Percentiles rank a stretch among this genome's conserved stretches.
These are phyloP conservation scores for Skeletonema grethae DNA, from an alignment of 108 stramenopile genomes.

Conservation along the genomic window DNA sequence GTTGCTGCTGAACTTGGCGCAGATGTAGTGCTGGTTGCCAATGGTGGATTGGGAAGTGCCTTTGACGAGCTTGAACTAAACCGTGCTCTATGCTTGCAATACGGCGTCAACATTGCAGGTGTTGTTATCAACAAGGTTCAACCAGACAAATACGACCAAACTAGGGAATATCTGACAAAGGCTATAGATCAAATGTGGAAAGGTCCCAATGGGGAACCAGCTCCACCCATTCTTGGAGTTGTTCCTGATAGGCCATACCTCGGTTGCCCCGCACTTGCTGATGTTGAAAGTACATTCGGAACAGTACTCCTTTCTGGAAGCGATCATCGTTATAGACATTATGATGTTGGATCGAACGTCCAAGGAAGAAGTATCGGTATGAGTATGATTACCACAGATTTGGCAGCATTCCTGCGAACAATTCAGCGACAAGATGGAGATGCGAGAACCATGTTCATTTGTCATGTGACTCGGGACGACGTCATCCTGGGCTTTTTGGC, in stretches of 20 bases:
- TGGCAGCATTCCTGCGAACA: slow-evolving; percentile 83
- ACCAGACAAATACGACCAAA: slow-evolving; percentile 84
- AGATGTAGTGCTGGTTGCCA: slow-evolving; percentile 89
- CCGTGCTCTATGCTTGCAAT: slow-evolving; percentile 67
- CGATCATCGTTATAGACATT: slow-evolving; percentile 78
- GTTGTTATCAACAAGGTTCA: slow-evolving; percentile 92
- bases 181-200: slow-evolving; percentile 66
- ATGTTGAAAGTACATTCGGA: slow-evolving; percentile 82
- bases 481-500: slow-evolving; percentile 86
- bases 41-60: slow-evolving; percentile 90
- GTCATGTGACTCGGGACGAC: slow-evolving; percentile 84
- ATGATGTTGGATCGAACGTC: slow-evolving; percentile 53
- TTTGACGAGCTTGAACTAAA: slow-evolving; percentile 93
- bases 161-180: slow-evolving; percentile 62
- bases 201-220: slow-evolving; percentile 44
- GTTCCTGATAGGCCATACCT: slow-evolving; percentile 91
- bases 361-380: slow-evolving; percentile 60
- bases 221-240: slow-evolving; percentile 83
- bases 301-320: slow-evolving; percentile 69
- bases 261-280: slow-evolving; percentile 58
- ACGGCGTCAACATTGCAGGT: slow-evolving; percentile 81
- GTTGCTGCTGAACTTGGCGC: slow-evolving; percentile 84
- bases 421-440: slow-evolving; percentile 57
- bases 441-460: slow-evolving; percentile 80
- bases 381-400: slow-evolving; percentile 82